Base-by-base conservation (phyloP, 768 basidiomycete species). In the Crassisporium funariophilum region DNA sequence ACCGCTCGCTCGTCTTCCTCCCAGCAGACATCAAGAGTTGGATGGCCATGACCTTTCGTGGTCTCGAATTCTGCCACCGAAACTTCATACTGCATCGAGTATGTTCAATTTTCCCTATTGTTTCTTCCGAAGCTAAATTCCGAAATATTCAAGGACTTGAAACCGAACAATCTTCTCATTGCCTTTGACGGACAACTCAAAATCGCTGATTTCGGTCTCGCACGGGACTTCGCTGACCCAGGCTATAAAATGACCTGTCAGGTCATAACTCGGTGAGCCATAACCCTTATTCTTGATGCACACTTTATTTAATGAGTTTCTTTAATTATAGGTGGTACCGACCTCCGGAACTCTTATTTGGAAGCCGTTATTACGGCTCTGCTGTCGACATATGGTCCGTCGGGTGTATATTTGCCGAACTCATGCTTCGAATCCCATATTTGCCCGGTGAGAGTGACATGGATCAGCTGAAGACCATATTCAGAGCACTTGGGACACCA, bases 1-100 rank as follows among this genome's bases (percentile, higher is more conserved):
- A 99, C 67, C 80, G 91, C 34, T 77, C 85, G 1, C 83, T 97
- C 46, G 89, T 98, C 17, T 98, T 99, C 64, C 75, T 94, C 23
- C 89, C 91, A 3, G 91, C 91, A 1, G 97, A 99, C 65, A 94
- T 98, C 71, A 99, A 99, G 67, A 87, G 88, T 53, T 99, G 97
- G 95, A 91, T 97, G 82, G 89, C 91, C 9, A 98, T 98, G 97
- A 94, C 90, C 0, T 84, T 98, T 61, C 84, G 94, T 31, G 97
- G 97, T 2, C 76, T 99, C n/a, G 97, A 98, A 67, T 98, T 97
- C 65, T 98, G 97, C 57, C 97, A 99, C 62, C 74, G 95, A 41
- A 95, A 94, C 65, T 95, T 86, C 58, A 81, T 98, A 45, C 74
- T 99, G 17, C 97, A 99, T 69, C 81, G 97, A 44, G 95, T 97